These are phyloP conservation scores for Glycyrrhiza uralensis DNA, from an alignment of 306 rosid genomes.

Conservation along the genomic window DNA sequence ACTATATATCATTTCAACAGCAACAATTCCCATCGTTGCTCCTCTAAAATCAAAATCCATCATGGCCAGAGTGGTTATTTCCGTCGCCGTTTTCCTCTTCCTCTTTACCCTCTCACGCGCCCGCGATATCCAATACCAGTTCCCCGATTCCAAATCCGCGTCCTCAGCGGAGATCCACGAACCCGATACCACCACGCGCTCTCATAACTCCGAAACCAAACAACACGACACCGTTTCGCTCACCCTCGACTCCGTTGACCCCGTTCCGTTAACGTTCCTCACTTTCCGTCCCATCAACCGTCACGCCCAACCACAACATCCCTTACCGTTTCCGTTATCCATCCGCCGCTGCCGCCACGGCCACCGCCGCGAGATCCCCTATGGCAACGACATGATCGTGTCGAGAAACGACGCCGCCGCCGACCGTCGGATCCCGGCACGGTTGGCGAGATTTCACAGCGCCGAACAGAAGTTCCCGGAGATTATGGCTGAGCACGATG, in stretches of 20 bases:
- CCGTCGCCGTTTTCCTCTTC: background rate
- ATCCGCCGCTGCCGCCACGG: constrained; percentile 27
- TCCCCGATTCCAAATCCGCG: background rate
- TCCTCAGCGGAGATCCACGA: background rate
- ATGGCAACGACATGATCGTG: constrained; percentile 32
- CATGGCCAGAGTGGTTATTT: constrained; percentile 11
- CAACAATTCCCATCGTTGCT: background rate
- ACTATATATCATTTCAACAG: background rate
- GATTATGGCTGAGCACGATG: too few relatives aligned
- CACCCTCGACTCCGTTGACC: background rate
- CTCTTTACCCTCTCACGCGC: constrained; percentile 23
- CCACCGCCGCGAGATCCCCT: constrained; percentile 32
- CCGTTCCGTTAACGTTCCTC: constrained; percentile 19
- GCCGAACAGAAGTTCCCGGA: background rate
- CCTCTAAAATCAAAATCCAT: background rate
- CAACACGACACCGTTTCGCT: constrained; percentile 30
- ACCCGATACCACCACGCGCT: constrained; percentile 1
- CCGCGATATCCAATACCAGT: background rate
- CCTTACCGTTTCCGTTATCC: background rate
- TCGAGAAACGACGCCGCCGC: background rate
- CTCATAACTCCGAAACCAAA: background rate
- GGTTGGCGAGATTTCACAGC: background rate
- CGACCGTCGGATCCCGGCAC: background rate
- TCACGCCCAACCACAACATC: background rate
- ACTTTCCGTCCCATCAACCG: constrained; percentile 30